phyloP scores from a whole-genome alignment of 345 rosid genomes.

The Ricinus communis region DNA sequence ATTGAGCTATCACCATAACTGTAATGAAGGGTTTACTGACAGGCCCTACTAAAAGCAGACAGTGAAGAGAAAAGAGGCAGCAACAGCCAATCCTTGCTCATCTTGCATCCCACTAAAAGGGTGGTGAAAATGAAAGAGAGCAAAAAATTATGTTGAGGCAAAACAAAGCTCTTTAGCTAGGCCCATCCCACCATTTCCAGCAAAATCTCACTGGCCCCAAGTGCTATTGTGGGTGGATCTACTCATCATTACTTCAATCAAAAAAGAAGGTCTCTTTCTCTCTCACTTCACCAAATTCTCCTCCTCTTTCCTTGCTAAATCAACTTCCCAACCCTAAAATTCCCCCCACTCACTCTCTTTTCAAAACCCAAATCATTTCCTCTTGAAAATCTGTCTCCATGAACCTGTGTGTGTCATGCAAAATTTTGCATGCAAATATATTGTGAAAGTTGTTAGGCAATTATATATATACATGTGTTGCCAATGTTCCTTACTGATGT shows the following conservation, averaged over 20 bases:
- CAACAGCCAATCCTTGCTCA: conserved; percentile 25
- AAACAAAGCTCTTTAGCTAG: conserved; percentile 12
- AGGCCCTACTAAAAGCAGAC: conserved; percentile 29
- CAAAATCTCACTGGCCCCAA: conserved; percentile 32
- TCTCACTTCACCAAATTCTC: neutral
- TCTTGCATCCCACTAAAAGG: conserved; percentile 30
- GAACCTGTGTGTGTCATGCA: conserved; percentile 33
- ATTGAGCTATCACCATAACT: conserved; percentile 2
- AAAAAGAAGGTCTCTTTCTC: conserved; percentile 24
- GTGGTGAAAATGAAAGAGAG: conserved; percentile 36
- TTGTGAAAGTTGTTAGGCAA: neutral
- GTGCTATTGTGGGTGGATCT: conserved; percentile 40
- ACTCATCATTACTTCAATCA: conserved; percentile 66
- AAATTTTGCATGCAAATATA: neutral
- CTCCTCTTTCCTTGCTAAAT: conserved; percentile 21
- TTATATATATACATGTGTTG: neutral
- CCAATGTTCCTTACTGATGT: too few relatives aligned
- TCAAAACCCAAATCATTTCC: conserved; percentile 63
- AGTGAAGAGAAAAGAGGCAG: conserved; percentile 27
- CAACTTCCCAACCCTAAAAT: conserved; percentile 30
- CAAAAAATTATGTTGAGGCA: conserved; percentile 30
- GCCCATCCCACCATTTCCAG: conserved; percentile 36
- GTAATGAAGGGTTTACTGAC: conserved; percentile 13
- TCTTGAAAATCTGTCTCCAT: conserved; percentile 71
- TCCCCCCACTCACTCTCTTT: conserved; percentile 21